Conservation (phyloP, 768 basidiomycete species). For the Trametes punicea region DNA sequence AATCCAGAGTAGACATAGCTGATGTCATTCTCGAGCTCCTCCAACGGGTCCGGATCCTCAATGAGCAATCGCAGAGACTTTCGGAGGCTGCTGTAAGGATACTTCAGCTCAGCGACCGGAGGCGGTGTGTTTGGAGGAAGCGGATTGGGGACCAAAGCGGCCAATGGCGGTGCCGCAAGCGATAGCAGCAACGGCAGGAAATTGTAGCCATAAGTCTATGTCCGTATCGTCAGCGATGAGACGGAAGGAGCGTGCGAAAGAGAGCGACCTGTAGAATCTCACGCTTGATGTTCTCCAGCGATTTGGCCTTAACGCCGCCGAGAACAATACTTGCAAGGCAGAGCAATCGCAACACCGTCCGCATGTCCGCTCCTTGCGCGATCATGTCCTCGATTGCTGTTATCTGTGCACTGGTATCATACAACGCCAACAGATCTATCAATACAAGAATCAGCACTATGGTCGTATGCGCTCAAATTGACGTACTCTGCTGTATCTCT, state of each 20-base stretch:
- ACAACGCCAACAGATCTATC: conserved; percentile 90
- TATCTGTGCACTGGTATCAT: conserved; percentile 78
- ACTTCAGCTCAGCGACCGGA: conserved; percentile 46
- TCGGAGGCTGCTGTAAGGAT: conserved; percentile 68
- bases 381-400: conserved; percentile 89
- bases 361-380: conserved; percentile 80
- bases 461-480: not conserved
- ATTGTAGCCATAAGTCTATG: conserved; percentile 73
- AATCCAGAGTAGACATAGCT: conserved; percentile 96
- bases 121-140: conserved; percentile 50
- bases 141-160: conserved; percentile 64
- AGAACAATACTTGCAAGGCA: conserved; percentile 83
- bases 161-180: conserved; percentile 61
- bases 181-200: conserved; percentile 66
- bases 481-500: conserved; percentile 93
- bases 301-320: conserved; percentile 85
- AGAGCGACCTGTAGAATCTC: conserved; percentile 76
- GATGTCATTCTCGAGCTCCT: conserved; percentile 90
- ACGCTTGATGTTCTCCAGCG: conserved; percentile 83
- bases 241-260: not conserved
- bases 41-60: conserved; percentile 77
- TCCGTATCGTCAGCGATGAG: conserved; percentile 31
- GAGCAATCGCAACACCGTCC: conserved; percentile 71
- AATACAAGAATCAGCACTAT: not conserved
- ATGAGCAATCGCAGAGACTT: conserved; percentile 90